phyloP scores from a whole-genome alignment of 2,329 filamentous ascomycete species.

The Botrytis sinoallii region DNA sequence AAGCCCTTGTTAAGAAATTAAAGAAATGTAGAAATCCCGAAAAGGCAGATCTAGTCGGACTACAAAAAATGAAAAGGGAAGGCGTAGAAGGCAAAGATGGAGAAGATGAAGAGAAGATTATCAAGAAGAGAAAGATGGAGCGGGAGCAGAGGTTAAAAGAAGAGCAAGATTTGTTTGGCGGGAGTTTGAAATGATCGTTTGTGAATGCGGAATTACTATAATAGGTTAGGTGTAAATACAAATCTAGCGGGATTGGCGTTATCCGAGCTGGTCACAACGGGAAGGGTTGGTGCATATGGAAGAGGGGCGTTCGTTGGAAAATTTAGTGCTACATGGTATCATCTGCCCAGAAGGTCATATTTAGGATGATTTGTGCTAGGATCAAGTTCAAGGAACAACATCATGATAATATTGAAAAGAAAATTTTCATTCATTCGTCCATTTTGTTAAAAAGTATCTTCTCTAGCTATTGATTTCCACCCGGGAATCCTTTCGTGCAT shows the following conservation, averaged over 20 bases:
- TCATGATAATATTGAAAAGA: background rate
- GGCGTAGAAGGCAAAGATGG: constrained; percentile 26
- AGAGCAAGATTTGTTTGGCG: constrained; percentile 39
- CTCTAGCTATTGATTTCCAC: background rate
- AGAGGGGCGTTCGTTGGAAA: background rate
- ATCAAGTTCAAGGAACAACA: background rate
- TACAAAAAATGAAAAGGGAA: constrained; percentile 58
- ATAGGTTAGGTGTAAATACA: constrained; percentile 14
- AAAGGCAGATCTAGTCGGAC: constrained; percentile 66
- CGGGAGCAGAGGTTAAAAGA: constrained; percentile 39
- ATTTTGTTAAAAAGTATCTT: background rate
- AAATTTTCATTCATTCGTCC: background rate
- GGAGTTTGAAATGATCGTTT: constrained; percentile 24
- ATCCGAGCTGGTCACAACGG: background rate
- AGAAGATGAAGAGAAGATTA: constrained; percentile 31
- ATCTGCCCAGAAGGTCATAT: background rate
- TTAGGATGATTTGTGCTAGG: constrained; percentile 4
- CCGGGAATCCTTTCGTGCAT: background rate
- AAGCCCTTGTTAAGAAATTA: constrained; percentile 65
- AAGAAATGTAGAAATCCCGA: constrained; percentile 71
- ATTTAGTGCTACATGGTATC: background rate
- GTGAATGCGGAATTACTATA: constrained; percentile 15
- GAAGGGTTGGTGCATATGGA: background rate
- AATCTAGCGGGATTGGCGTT: constrained; percentile 31
- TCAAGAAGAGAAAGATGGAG: constrained; percentile 44